Conservation (phyloP, 805 yeast genomes). For the Sporopachydermia lactativora region DNA sequence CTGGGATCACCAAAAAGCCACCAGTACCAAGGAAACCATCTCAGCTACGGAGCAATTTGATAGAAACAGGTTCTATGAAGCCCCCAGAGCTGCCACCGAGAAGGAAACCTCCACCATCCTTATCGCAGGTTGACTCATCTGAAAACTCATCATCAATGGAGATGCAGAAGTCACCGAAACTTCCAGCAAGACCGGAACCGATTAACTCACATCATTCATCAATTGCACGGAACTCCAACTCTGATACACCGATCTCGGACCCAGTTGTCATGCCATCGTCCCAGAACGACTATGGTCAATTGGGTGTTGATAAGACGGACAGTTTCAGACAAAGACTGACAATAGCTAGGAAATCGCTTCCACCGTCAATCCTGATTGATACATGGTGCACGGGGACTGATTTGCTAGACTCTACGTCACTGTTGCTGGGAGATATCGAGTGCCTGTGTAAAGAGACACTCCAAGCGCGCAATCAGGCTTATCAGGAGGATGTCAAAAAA, state of each 20-base stretch:
- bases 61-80: conserved; percentile 8
- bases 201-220: no score
- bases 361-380: conserved; percentile 23
- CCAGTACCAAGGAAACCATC: no score
- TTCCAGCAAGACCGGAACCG: no score
- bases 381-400: conserved; percentile 31
- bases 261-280: conserved; percentile 12
- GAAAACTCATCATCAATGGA: no score
- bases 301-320: conserved; percentile 9
- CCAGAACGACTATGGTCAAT: conserved; percentile 18
- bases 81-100: conserved; percentile 5
- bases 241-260: conserved; percentile 1
- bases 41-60: no score
- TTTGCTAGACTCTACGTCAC: conserved; percentile 19
- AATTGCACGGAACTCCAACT: no score
- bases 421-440: neutral
- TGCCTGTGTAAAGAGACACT: no score
- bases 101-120: conserved; percentile 13
- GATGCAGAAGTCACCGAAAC: no score
- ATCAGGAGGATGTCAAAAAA: no score
- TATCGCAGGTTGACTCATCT: conserved; percentile 11
- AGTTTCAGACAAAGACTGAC: conserved; percentile 22
- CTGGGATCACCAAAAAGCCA: no score
- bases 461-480: no score
- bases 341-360: conserved; percentile 27